Conservation (phyloP, 2,329 filamentous ascomycete genomes). For the Scedosporium apiospermum region DNA sequence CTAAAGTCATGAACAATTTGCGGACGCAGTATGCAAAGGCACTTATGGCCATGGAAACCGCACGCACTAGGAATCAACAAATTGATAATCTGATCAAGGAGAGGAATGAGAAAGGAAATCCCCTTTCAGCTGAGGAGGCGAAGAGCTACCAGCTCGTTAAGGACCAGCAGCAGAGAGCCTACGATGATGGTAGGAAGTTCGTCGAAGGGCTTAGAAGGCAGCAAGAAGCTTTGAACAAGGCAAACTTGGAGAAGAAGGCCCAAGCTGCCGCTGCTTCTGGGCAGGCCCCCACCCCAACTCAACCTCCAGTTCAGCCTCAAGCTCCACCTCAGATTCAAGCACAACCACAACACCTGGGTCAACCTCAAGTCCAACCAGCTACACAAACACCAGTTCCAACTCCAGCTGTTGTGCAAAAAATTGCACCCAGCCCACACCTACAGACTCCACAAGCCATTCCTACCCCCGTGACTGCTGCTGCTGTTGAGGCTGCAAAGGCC, state of each 20-base stretch:
- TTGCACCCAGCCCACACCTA: slow-evolving; percentile 15
- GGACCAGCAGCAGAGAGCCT: slow-evolving; percentile 32
- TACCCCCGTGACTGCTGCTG: slow-evolving; percentile 28
- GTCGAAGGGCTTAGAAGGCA: slow-evolving; percentile 37
- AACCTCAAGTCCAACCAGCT: slow-evolving; percentile 8
- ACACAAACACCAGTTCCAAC: slow-evolving; percentile 10
- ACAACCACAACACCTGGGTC: slow-evolving; percentile 6
- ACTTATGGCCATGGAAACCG: slow-evolving; percentile 38
- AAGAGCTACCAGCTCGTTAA: slow-evolving; percentile 33
- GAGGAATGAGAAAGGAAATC: slow-evolving; percentile 30
- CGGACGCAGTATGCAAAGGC: slow-evolving; percentile 38
- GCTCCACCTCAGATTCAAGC: slow-evolving; percentile 6
- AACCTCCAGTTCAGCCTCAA: slow-evolving; percentile 5
- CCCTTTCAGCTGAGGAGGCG: slow-evolving; percentile 36
- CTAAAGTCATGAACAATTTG: slow-evolving; percentile 38
- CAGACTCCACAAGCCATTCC: slow-evolving; percentile 17
- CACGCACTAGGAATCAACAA: slow-evolving; percentile 27
- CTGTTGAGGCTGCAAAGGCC: slow-evolving; percentile 36
- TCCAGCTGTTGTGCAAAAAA: background rate
- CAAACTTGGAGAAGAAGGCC: slow-evolving; percentile 15
- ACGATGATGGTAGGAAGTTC: slow-evolving; percentile 37
- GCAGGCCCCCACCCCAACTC: slow-evolving; percentile 3
- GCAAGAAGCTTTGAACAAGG: slow-evolving; percentile 24
- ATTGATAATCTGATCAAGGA: slow-evolving; percentile 34
- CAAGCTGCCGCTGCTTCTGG: slow-evolving; percentile 10